Evolutionary conservation across 2,329 filamentous ascomycete genomes (phyloP), one percentile per base, ranked within the genome.

Genomic region (Penicillium rolfsii): DNA sequence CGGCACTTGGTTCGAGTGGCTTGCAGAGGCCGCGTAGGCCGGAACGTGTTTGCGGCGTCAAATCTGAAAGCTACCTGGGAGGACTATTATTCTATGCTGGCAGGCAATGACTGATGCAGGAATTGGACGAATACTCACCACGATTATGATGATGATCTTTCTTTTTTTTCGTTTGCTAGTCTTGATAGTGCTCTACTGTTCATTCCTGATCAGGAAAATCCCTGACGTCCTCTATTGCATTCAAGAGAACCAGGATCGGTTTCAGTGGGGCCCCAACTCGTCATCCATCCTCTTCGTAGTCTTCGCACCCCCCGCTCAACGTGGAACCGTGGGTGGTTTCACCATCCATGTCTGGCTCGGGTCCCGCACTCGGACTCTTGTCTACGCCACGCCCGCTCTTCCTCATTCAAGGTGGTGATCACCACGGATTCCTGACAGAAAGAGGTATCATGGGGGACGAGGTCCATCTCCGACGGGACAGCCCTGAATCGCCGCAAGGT

Each of bases 181-280:
- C 6, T 22, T 41, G n/a, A 19, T 19, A 3, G 22, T 43, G 11
- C 7, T 43, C 9, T 4, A 41, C n/a, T 22, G 2, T 22, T 24
- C 40, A 22, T 43, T 22, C 6, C 30, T 30, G 7, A 6, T 48
- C 7, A 7, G 26, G 6, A 5, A 11, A 48, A 24, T n/a, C 16
- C 45, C 45, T 30, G 45, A 48, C 45, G 24, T 48, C 26, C 26
- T 30, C 45, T 6, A 48, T 5, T n/a, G 14, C 8, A 30, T 6
- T 14, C 12, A 24, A 30, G 24, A 22, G 7, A n/a, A 26, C 16
- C 28, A 30, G n/a, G 36, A 41, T 36, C 14, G 30, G 43, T n/a
- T 48, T 22, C 28, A 33, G 63, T 63, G 63, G 63, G 58, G 56
- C 63, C 33, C 28, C 38, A 26, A 54, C 41, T 63, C 60, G 60